Percentiles rank a stretch among this genome's conserved stretches.
Conservation (phyloP, 2,329 filamentous ascomycete species). For the Claviceps citrina region DNA sequence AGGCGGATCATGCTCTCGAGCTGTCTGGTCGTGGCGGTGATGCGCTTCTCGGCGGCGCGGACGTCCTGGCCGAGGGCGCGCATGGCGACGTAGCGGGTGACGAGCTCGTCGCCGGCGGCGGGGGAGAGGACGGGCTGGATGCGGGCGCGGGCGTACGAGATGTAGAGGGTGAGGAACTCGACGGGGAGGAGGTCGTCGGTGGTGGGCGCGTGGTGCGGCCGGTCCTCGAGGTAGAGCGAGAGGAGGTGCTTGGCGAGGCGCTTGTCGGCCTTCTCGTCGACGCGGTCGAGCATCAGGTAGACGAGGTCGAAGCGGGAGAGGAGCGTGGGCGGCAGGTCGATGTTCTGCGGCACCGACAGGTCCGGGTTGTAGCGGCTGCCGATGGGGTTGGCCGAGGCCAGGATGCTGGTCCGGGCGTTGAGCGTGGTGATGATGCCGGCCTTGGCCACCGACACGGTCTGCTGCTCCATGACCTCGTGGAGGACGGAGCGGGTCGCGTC, state of each 20-base stretch:
- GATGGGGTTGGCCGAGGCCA: slow-evolving; percentile 94
- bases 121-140: slow-evolving; percentile 70
- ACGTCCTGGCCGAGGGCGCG: slow-evolving; percentile 81
- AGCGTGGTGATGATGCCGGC: slow-evolving; percentile 93
- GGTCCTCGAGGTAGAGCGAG: slow-evolving; percentile 93
- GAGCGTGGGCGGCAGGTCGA: slow-evolving; percentile 87
- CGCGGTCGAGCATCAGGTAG: slow-evolving; percentile 86
- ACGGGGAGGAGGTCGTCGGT: slow-evolving; percentile 71
- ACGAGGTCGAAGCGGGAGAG: slow-evolving; percentile 94
- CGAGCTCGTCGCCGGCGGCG: slow-evolving; percentile 68
- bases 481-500: slow-evolving; percentile 65
- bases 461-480: slow-evolving; percentile 80
- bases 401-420: slow-evolving; percentile 87
- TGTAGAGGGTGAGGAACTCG: slow-evolving; percentile 91
- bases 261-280: slow-evolving; percentile 80
- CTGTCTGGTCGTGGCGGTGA: slow-evolving; percentile 92
- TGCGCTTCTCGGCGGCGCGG: slow-evolving; percentile 79
- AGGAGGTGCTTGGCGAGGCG: slow-evolving; percentile 83
- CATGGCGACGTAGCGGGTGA: slow-evolving; percentile 84
- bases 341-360: slow-evolving; percentile 91
- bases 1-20: slow-evolving; percentile 98
- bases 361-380: slow-evolving; percentile 96
- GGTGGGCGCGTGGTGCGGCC: slow-evolving; percentile 65
- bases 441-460: slow-evolving; percentile 73
- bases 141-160: slow-evolving; percentile 82